Evolutionary conservation across 2,329 filamentous ascomycete genomes (phyloP).

Genomic region (Bipolaris bicolor): DNA sequence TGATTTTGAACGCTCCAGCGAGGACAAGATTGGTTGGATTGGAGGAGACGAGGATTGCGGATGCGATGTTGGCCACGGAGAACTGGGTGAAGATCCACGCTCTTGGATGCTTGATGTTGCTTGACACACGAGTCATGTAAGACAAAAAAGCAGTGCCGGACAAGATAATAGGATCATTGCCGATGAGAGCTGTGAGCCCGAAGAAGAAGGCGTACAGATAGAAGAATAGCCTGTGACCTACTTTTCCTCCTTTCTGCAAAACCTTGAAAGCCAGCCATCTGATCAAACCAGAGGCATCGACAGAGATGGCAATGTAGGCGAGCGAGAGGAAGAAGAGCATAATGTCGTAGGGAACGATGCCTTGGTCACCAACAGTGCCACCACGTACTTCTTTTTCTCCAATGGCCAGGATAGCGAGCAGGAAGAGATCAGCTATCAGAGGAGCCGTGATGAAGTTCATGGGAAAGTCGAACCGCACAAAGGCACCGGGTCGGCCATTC

Average conservation of each 20-base stretch:
- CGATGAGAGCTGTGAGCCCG: constrained; percentile 68
- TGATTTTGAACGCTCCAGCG: constrained; percentile 73
- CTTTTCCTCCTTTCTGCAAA: constrained; percentile 68
- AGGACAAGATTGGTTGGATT: constrained; percentile 79
- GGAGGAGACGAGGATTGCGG: constrained; percentile 76
- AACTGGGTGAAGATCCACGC: constrained; percentile 79
- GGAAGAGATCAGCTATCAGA: constrained; percentile 72
- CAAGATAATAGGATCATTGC: constrained; percentile 77
- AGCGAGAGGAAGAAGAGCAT: constrained; percentile 77
- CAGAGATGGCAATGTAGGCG: constrained; percentile 78
- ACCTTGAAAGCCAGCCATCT: constrained; percentile 74
- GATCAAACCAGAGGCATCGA: constrained; percentile 76
- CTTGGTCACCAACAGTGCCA: constrained; percentile 68
- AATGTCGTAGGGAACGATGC: constrained; percentile 73
- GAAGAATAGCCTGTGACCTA: constrained; percentile 72
- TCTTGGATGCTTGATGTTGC: constrained; percentile 72
- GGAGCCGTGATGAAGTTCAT: constrained; percentile 76
- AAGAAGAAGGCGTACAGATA: constrained; percentile 79
- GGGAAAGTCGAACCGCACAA: constrained; percentile 63
- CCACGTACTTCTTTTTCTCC: constrained; percentile 70
- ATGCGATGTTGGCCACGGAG: constrained; percentile 73
- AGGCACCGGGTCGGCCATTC: constrained; percentile 46
- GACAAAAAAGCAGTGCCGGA: constrained; percentile 76
- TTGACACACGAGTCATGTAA: constrained; percentile 77
- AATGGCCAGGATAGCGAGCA: constrained; percentile 73